Evolutionary conservation across 306 rosid species (phyloP).

Genomic region (Leucaena leucocephala): DNA sequence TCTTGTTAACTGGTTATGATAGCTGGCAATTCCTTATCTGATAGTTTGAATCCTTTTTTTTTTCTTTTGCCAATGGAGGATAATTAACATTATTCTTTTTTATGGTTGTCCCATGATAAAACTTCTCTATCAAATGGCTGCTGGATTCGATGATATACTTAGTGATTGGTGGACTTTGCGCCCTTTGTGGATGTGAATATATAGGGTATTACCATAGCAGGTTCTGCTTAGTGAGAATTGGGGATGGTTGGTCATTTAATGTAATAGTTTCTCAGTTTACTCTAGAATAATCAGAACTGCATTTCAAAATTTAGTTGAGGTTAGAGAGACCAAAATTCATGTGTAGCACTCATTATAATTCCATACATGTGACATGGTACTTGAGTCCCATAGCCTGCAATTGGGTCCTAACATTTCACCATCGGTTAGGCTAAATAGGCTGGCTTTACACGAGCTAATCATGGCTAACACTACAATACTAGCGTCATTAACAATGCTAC

Average conservation of each 20-base stretch:
- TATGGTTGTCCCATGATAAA: background rate
- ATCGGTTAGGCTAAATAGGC: background rate
- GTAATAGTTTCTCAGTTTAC: background rate
- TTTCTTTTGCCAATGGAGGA: background rate
- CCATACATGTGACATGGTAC: background rate
- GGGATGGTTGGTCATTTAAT: constrained; percentile 3
- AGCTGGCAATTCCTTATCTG: constrained; percentile 19
- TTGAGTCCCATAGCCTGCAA: background rate
- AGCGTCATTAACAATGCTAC: background rate
- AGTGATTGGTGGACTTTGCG: constrained; percentile 2
- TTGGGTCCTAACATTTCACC: background rate
- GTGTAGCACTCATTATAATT: background rate
- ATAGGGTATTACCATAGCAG: background rate
- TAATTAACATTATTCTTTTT: background rate
- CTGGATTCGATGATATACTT: background rate
- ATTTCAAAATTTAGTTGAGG: background rate
- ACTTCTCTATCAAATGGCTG: background rate
- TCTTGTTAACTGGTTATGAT: constrained; percentile 5
- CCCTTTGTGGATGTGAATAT: background rate
- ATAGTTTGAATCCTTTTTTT: background rate
- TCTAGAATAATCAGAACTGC: background rate
- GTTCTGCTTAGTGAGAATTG: background rate
- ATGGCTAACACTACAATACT: background rate
- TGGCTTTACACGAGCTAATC: background rate
- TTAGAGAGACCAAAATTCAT: background rate